Base-by-base conservation (phyloP, 306 rosid genomes). In the Cicer cuneatum region DNA sequence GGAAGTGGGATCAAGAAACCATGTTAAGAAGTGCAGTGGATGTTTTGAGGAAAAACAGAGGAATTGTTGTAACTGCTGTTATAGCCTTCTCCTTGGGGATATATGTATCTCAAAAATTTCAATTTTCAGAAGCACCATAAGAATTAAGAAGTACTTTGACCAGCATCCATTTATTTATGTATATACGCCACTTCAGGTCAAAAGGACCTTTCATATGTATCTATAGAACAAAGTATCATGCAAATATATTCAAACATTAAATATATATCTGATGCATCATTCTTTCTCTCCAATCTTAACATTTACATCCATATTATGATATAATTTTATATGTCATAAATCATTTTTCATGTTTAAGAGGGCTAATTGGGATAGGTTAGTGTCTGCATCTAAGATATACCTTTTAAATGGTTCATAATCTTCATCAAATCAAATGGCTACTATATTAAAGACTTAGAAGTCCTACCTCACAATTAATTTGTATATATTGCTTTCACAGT, bases 11-110 rank as follows among this genome's bases (percentile, higher is more conserved):
- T 46, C 43, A 79, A 15, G 89, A 88, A 33, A 47, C 84, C 7
- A 45, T 64, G 57, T 48, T 85, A 38, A 75, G 38, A 76, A 76
- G 33, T 76, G 80, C 85, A 58, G 33, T 37, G 37, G 63, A 75
- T 29, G 54, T 81, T 60, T 58, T 88, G 80, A 77, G 43, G 3
- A 74, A 77, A 42, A 85, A 88, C 87, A 90, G 78, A 83, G 85
- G 80, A 64, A 77, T 85, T 54, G 72, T 90, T 21, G 24, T 82
- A 19, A 78, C 93, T 40, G 93, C 92, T 21, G 54, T 81, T 9
- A 1, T 90, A 54, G 93, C 93, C 4, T 90, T 92, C 72, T 85
- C 92, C 14, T 54, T 92, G 16, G 92, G 93, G 66, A 2, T 88
- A 63, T 70, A 79, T 0, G 56, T 84, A 46, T 79, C 90, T 79